Percentiles rank a stretch among this genome's conserved stretches.
Conservation (phyloP, 225 moss, liverwort and hornwort species). For the Polytrichum commune region DNA sequence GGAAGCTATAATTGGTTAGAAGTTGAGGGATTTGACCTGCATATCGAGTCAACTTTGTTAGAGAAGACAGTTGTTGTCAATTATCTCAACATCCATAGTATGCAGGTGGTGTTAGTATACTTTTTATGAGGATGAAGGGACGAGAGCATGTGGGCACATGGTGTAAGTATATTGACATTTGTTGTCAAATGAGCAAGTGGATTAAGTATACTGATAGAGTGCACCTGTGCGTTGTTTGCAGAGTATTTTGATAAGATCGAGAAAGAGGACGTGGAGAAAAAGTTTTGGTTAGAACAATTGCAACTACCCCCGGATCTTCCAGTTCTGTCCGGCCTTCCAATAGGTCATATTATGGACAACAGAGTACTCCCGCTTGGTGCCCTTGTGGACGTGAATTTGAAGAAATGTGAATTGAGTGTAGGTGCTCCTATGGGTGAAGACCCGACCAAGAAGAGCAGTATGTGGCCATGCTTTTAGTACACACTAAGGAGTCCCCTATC, state of each 20-base stretch:
- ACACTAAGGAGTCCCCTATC: too few species aligned
- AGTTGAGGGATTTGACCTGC: too few species aligned
- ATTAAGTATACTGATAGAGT: too few species aligned
- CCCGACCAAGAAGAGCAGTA: background rate
- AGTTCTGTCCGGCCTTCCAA: conserved; percentile 30
- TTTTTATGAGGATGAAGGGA: too few species aligned
- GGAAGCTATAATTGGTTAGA: too few species aligned
- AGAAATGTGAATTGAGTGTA: conserved; percentile 24
- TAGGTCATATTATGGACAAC: conserved; percentile 35
- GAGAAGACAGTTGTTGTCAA: too few species aligned
- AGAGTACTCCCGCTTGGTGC: conserved; percentile 31
- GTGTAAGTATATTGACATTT: too few species aligned
- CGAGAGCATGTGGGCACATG: too few species aligned
- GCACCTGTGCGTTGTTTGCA: conserved; percentile 2
- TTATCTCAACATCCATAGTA: too few species aligned
- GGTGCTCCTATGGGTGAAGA: conserved; percentile 5
- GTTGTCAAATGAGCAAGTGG: too few species aligned
- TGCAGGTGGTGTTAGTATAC: too few species aligned
- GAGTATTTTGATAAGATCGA: background rate
- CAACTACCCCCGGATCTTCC: conserved; percentile 30
- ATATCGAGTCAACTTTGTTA: too few species aligned
- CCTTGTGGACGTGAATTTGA: conserved; percentile 22
- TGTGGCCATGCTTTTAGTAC: background rate
- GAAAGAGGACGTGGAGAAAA: conserved; percentile 18
- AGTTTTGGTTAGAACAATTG: conserved; percentile 46